Evolutionary conservation across 306 rosid species (phyloP), one percentile per base, ranked within the genome.

Genomic region (Macrotyloma uniflorum): DNA sequence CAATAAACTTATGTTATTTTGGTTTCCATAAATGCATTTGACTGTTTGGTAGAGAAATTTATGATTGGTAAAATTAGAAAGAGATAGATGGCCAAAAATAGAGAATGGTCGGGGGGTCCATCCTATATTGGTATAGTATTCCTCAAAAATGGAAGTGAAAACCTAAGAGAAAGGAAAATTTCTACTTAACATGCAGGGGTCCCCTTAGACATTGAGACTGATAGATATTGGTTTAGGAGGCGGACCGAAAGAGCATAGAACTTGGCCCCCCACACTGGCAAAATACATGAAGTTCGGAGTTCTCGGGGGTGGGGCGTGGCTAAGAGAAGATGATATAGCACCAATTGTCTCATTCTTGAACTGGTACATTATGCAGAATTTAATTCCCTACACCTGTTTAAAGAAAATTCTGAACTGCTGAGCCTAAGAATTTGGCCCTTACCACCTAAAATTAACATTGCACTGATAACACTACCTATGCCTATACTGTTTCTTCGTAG

Each of bases 41-140:
- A 33, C 32, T 50, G 81, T 74, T 61, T 74, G 83, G 83, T 79
- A 75, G 72, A 26, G 73, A 30, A 67, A 74, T 61, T 83, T 79
- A 73, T 59, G 68, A 46, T 19, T 15, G 36, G 32, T 42, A 22
- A 74, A 78, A 55, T 18, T 66, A 67, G 69, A 83, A 67, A 67
- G 40, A 67, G 83, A 65, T 40, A 50, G 74, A 28, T 67, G 57
- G 58, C 2, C 5, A 66, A 74, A 66, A 20, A 36, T 30, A 65
- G 65, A 46, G 79, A 18, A 51, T 40, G 42, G 68, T 59, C 22
- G 42, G 26, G 67, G 67, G 85, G 85, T 78, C 83, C 83, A 61
- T 32, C 63, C 88, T 81, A 46, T 50, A 6, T 66, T 66, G 61
- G 80, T 47, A 38, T 40, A 55, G 22, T 67, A 35, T 74, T 67